Conservation (phyloP, 2,329 filamentous ascomycete genomes). For the Stachybotrys chartarum region DNA sequence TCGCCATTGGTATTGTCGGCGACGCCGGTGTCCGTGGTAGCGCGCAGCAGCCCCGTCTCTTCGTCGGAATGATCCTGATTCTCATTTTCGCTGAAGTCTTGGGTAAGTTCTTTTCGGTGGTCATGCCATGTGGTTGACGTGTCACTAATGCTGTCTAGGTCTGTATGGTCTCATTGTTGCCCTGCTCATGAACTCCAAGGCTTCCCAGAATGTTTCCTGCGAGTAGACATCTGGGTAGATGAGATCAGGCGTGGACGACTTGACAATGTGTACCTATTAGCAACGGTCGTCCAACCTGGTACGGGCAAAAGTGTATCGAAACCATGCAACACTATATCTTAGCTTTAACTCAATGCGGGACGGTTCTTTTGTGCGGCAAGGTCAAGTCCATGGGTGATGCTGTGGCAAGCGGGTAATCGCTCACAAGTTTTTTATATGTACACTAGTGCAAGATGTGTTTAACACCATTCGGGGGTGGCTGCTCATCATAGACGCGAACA, state of each 20-base stretch:
- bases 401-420: conserved; percentile 13
- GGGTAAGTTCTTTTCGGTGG: conserved; percentile 51
- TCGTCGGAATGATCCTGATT: conserved; percentile 97
- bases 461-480: conserved; percentile 25
- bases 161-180: conserved; percentile 98
- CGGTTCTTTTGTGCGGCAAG: conserved; percentile 13
- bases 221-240: conserved; percentile 21
- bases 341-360: conserved; percentile 9
- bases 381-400: conserved; percentile 12
- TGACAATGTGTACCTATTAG: conserved; percentile 28
- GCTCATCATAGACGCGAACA: conserved; percentile 39
- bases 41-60: conserved; percentile 76
- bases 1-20: conserved; percentile 82
- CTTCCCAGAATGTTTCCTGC: conserved; percentile 56
- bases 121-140: conserved; percentile 1
- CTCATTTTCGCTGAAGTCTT: conserved; percentile 99
- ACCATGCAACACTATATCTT: conserved; percentile 15
- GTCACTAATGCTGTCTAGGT: conserved; percentile 45
- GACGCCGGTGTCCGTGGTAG: conserved; percentile 84
- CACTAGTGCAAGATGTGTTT: conserved; percentile 42
- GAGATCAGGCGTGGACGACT: conserved; percentile 14
- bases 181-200: conserved; percentile 98
- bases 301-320: conserved; percentile 14
- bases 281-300: conserved; percentile 14
- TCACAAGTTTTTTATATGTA: conserved; percentile 35